A percentile compares a stretch with the other conserved stretches of the same genome.
Conservation (phyloP, 1,284 basidiomycete genomes). For the Gomphus bonarii region DNA sequence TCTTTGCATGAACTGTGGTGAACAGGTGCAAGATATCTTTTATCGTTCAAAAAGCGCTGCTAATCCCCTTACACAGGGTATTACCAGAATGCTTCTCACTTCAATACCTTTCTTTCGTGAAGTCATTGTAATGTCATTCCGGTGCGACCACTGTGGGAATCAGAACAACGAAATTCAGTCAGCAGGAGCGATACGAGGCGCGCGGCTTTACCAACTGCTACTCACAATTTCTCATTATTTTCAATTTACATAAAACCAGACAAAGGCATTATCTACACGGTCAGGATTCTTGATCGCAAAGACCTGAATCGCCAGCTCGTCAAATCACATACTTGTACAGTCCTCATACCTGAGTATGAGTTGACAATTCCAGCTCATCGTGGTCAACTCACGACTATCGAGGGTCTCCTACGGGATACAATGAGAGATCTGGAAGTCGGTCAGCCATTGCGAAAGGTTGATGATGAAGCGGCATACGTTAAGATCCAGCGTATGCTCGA, state of each 20-base stretch:
- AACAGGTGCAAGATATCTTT: slow-evolving; percentile 53
- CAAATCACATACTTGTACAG: slow-evolving; percentile 77
- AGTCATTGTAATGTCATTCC: slow-evolving; percentile 94
- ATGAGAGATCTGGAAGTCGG: slow-evolving; percentile 75
- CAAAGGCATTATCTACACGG: slow-evolving; percentile 68
- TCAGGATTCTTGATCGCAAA: slow-evolving; percentile 60
- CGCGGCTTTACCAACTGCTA: slow-evolving; percentile 17
- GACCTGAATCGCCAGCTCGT: slow-evolving; percentile 94
- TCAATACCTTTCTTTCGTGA: slow-evolving; percentile 95
- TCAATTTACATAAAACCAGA: slow-evolving; percentile 28
- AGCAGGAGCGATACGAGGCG: slow-evolving; percentile 82
- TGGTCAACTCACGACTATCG: slow-evolving; percentile 93
- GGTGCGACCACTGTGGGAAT: slow-evolving; percentile 87
- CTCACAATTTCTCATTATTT: background rate
- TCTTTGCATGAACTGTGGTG: slow-evolving; percentile 87
- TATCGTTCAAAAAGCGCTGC: slow-evolving; percentile 11
- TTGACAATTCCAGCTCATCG: slow-evolving; percentile 84
- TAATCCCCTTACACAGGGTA: slow-evolving; percentile 43
- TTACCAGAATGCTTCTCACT: slow-evolving; percentile 87
- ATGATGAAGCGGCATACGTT: slow-evolving; percentile 65
- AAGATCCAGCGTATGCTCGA: slow-evolving; percentile 76
- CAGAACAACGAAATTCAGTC: slow-evolving; percentile 94
- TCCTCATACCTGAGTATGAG: slow-evolving; percentile 82
- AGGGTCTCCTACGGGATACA: slow-evolving; percentile 85
- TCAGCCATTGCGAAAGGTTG: slow-evolving; percentile 80